A percentile compares a stretch with the other conserved stretches of the same genome.
phyloP scores from a whole-genome alignment of 2,329 filamentous ascomycete genomes.

The Venturia nashicola region DNA sequence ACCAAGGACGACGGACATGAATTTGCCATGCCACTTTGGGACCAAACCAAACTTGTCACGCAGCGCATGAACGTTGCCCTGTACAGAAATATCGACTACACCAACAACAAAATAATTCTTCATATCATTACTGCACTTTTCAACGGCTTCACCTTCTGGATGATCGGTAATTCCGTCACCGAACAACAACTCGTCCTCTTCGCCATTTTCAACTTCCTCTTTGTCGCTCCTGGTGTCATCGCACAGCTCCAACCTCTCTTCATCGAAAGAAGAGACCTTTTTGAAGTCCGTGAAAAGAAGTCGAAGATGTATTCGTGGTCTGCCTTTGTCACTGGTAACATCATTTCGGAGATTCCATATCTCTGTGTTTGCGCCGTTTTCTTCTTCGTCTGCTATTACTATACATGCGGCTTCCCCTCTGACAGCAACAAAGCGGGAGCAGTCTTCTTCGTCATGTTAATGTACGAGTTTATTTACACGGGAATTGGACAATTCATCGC shows the following conservation, averaged over 20 bases:
- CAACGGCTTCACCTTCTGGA: conserved; percentile 38
- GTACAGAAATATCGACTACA: conserved; percentile 55
- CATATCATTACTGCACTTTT: conserved; percentile 36
- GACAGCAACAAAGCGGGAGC: conserved; percentile 43
- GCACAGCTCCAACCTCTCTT: conserved; percentile 68
- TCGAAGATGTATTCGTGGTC: conserved; percentile 71
- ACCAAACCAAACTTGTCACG: conserved; percentile 29
- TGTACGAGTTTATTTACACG: conserved; percentile 55
- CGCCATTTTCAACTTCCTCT: conserved; percentile 64
- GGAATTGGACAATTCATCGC: conserved; percentile 58
- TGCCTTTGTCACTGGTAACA: conserved; percentile 53
- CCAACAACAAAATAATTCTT: conserved; percentile 50
- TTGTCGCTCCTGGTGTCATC: conserved; percentile 61
- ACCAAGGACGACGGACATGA: conserved; percentile 26
- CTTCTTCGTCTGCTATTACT: conserved; percentile 45
- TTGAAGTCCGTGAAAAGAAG: conserved; percentile 59
- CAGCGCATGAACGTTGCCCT: conserved; percentile 44
- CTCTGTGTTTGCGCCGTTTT: conserved; percentile 51
- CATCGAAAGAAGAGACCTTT: conserved; percentile 52
- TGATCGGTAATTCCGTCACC: conserved; percentile 27
- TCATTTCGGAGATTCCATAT: conserved; percentile 61
- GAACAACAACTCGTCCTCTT: conserved; percentile 52
- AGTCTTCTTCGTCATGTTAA: conserved; percentile 39
- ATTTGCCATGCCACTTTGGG: conserved; percentile 31
- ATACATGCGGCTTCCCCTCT: conserved; percentile 35